phyloP scores from a whole-genome alignment of 1,284 basidiomycete genomes.

The Malassezia dermatis region DNA sequence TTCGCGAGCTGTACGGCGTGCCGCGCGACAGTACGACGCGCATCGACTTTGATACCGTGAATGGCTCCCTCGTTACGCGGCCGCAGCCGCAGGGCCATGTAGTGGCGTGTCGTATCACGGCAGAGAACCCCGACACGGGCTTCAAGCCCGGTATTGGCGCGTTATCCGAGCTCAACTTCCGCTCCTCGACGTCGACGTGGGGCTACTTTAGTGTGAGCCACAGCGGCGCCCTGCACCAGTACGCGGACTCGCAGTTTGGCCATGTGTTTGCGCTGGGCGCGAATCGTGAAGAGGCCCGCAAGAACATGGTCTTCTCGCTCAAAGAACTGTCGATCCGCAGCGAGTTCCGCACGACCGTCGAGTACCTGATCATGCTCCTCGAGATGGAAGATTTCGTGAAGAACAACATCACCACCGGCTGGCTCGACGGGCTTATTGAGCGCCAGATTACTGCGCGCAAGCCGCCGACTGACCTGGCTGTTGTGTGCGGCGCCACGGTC shows the following conservation, averaged over 20 bases:
- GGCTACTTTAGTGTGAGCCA: conserved; percentile 94
- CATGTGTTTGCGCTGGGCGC: conserved; percentile 99
- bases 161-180: conserved; percentile 96
- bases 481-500: conserved; percentile 85
- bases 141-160: conserved; percentile 98
- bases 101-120: conserved; percentile 96
- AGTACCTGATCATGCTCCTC: conserved; percentile 83
- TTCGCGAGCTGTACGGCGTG: conserved; percentile 81
- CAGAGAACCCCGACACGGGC: conserved; percentile 98
- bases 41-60: conserved; percentile 86
- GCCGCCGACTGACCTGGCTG: conserved; percentile 80
- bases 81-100: conserved; percentile 96
- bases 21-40: conserved; percentile 31
- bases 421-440: conserved; percentile 95
- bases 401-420: conserved; percentile 95
- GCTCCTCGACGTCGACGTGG: conserved; percentile 79
- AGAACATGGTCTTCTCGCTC: conserved; percentile 98
- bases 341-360: conserved; percentile 96
- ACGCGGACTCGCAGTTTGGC: conserved; percentile 69
- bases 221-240: conserved; percentile 94
- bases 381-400: conserved; percentile 93
- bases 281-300: conserved; percentile 84
- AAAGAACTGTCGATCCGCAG: conserved; percentile 98
- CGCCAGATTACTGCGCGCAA: conserved; percentile 89
- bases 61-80: conserved; percentile 52